Evolutionary conservation across 2,329 filamentous ascomycete genomes (phyloP), one percentile per base, ranked within the genome.

Genomic region (Sporothrix pallida): DNA sequence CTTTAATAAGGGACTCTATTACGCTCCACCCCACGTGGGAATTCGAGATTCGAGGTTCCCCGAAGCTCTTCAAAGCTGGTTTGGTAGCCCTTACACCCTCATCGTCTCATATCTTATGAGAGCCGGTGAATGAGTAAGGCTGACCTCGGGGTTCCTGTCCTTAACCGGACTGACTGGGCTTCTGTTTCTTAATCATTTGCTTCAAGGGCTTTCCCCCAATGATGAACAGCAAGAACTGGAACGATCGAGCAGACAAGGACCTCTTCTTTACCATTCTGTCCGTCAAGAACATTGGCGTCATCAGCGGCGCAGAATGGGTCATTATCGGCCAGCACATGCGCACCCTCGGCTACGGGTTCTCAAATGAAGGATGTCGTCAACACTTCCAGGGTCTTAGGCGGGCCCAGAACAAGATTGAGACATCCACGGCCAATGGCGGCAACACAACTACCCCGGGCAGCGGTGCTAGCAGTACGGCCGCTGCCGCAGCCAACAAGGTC

Each of bases 321-420:
- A 88, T 85, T 54, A 90, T 90, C 77, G 88, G 88, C 75, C 88
- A 87, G 79, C 84, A 88, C 75, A 90, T 90, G 88, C 84, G 88
- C 75, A 80, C 81, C 50, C 78, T 89, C 73, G 88, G 88, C 72
- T 90, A 90, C 77, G 87, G 87, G 80, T 90, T 90, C 80, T 90
- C 88, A 20, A 90, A 90, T 82, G 88, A 90, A 79, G 88, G 88
- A 77, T 90, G 88, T 77, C 87, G 88, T 17, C 88, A 90, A 83
- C 88, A 90, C 77, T 90, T 90, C 73, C 88, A 90, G 78, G 87
- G 87, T 42, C 83, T 90, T 20, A 83, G 87, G 37, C 82, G 88
- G 58, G 84, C 86, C 26, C 86, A 88, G 77, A 85, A 87, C 76
- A 89, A 89, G 78, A 79, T 82, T 20, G 87, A 88, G 20, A 72